Evolutionary conservation across 257 asterid species (phyloP).

Genomic region (Catharanthus roseus): DNA sequence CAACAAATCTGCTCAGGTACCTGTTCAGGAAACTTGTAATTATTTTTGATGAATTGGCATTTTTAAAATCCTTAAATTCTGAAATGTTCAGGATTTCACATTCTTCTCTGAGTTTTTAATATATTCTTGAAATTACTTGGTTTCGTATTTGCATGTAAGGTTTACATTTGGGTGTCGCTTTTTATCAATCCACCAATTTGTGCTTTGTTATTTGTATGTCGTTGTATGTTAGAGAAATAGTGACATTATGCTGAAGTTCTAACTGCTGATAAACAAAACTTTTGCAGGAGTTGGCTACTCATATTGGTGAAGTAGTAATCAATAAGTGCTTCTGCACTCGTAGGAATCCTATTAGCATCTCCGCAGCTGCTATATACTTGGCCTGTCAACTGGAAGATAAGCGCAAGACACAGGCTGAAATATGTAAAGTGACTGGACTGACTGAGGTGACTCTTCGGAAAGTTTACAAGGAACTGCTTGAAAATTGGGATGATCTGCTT

Average conservation of each 20-base stretch:
- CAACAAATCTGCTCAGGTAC: constrained; percentile 99
- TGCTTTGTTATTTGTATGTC: not conserved
- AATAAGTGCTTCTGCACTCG: constrained; percentile 98
- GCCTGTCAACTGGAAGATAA: constrained; percentile 98
- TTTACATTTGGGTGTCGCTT: not conserved
- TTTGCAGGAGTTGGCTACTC: constrained; percentile 92
- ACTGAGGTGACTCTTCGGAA: constrained; percentile 95
- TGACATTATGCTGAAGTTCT: not conserved
- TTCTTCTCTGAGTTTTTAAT: not conserved
- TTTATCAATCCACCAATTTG: not conserved
- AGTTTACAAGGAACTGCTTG: constrained; percentile 88
- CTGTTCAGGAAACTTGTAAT: not conserved
- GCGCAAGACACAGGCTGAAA: constrained; percentile 96
- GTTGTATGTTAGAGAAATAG: not conserved
- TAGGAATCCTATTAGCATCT: constrained; percentile 92
- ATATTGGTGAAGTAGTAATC: constrained; percentile 94
- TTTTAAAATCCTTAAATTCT: constrained; percentile 1
- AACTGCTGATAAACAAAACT: not conserved
- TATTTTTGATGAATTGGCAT: not conserved
- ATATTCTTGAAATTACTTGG: not conserved
- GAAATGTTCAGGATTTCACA: not conserved
- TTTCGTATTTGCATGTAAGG: not conserved
- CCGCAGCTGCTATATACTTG: constrained; percentile 94
- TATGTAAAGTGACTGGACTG: constrained; percentile 96
- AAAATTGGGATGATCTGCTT: constrained; percentile 91